A percentile compares a stretch with the other conserved stretches of the same genome.
phyloP scores from a whole-genome alignment of 208 protist genomes.

The Leishmania martiniquensis region DNA sequence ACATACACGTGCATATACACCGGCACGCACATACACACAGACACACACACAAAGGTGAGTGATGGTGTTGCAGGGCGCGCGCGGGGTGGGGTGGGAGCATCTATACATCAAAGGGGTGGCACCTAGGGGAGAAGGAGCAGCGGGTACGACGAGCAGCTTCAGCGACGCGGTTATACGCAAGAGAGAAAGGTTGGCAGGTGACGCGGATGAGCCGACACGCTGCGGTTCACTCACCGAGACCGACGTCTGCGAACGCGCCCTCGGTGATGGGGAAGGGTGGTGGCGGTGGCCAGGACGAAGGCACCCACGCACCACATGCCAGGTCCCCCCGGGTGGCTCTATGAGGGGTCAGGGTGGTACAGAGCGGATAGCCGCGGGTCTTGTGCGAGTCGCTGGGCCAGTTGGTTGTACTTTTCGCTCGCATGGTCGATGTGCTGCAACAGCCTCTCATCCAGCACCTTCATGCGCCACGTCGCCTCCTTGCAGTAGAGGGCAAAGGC shows the following conservation, averaged over 20 bases:
- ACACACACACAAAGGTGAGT: background rate
- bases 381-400: constrained; percentile 76
- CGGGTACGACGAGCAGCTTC: background rate
- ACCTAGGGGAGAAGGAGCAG: background rate
- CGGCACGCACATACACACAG: background rate
- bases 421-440: constrained; percentile 87
- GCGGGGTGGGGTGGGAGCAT: background rate
- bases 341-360: constrained; percentile 36
- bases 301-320: background rate
- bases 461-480: constrained; percentile 92
- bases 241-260: background rate
- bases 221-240: background rate
- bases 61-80: background rate
- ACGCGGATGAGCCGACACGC: background rate
- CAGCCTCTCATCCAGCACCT: constrained; percentile 89
- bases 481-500: constrained; percentile 89
- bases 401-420: constrained; percentile 83
- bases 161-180: background rate
- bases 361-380: constrained; percentile 73
- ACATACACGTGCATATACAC: background rate
- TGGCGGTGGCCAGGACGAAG: no score
- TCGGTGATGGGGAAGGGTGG: background rate
- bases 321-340: background rate
- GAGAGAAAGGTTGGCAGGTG: background rate
- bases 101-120: constrained; percentile 1